A percentile compares a stretch with the other conserved stretches of the same genome.
phyloP scores from a whole-genome alignment of 2,329 filamentous ascomycete genomes.

The Rasamsonia emersonii region DNA sequence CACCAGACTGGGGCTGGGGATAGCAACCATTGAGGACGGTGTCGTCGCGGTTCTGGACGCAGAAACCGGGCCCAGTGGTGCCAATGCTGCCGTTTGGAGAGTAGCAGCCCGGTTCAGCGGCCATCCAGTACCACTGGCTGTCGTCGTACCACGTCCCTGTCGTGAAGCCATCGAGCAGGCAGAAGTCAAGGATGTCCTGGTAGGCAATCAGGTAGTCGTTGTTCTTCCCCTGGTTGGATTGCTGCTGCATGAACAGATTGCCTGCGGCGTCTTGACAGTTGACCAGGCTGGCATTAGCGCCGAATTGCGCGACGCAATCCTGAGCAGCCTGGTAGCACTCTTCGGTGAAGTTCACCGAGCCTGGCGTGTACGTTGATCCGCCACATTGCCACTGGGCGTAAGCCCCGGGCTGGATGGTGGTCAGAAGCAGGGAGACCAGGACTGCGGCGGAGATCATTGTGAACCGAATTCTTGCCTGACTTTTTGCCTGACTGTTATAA shows the following conservation, averaged over 20 bases:
- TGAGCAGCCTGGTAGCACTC: conserved; percentile 2
- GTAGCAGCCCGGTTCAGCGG: conserved; percentile 1
- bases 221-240: neutral
- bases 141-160: conserved; percentile 2
- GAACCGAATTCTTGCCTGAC: too few relatives aligned
- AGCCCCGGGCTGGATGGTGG: too few relatives aligned
- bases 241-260: conserved; percentile 2
- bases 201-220: neutral
- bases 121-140: conserved; percentile 1
- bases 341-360: neutral
- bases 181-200: conserved; percentile 1
- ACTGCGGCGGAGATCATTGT: too few relatives aligned
- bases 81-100: neutral
- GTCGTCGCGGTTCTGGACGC: neutral
- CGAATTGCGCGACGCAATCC: neutral
- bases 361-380: neutral
- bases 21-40: neutral
- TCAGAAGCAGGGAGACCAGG: too few relatives aligned
- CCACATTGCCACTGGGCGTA: neutral
- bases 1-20: conserved; percentile 1
- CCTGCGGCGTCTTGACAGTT: neutral
- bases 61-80: neutral
- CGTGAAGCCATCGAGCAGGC: neutral
- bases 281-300: conserved; percentile 2
- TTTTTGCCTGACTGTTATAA: too few relatives aligned